These are phyloP conservation scores for Scheffersomyces illinoinensis DNA, from an alignment of 1,139 yeast genomes.

Conservation along the genomic window DNA sequence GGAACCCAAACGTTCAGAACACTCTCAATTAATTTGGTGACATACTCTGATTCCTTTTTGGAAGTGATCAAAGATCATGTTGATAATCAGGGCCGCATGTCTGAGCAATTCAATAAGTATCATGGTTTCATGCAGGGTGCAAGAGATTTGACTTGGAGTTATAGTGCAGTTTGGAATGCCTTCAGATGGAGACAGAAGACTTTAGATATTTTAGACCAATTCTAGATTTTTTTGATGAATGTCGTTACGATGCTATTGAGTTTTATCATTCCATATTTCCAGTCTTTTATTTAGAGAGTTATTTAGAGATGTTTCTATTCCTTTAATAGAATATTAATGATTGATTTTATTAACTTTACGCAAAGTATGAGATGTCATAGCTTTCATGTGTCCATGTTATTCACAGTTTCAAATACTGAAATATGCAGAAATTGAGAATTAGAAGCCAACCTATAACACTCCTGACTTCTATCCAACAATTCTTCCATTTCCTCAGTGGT, in stretches of 20 bases:
- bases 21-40: conserved; percentile 47
- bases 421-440: conserved; percentile 38
- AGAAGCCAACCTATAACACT: conserved; percentile 38
- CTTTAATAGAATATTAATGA: neutral
- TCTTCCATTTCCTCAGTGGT: conserved; percentile 48
- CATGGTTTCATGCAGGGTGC: conserved; percentile 92
- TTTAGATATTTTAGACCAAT: conserved; percentile 7
- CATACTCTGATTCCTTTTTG: conserved; percentile 75
- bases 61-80: conserved; percentile 72
- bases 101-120: conserved; percentile 84
- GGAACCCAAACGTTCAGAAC: conserved; percentile 48
- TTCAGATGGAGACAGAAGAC: conserved; percentile 59
- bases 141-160: conserved; percentile 85
- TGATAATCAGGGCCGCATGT: conserved; percentile 71
- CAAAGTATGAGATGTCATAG: neutral
- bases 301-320: neutral
- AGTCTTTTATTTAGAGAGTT: neutral
- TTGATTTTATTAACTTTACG: neutral
- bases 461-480: conserved; percentile 52
- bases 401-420: conserved; percentile 54
- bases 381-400: conserved; percentile 30
- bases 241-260: neutral
- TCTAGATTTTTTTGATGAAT: conserved; percentile 1
- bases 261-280: neutral
- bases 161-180: conserved; percentile 76